These are phyloP conservation scores for Barbarea vulgaris DNA, from an alignment of 345 rosid species.

Conservation along the genomic window DNA sequence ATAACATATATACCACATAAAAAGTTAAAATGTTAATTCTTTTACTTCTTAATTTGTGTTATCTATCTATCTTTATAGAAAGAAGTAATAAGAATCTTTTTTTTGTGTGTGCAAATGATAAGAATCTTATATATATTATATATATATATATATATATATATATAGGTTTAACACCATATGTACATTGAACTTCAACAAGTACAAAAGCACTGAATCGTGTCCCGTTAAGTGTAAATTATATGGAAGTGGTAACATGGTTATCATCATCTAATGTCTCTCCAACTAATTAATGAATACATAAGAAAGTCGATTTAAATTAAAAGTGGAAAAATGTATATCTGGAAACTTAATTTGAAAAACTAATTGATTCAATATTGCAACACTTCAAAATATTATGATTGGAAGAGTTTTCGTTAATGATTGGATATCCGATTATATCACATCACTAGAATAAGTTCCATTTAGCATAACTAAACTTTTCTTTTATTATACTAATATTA, in stretches of 20 bases:
- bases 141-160: slow-evolving; percentile 28
- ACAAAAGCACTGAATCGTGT: slow-evolving; percentile 36
- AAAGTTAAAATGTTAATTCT: background rate
- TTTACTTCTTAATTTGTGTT: background rate
- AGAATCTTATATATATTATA: too few relatives aligned
- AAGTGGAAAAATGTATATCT: background rate
- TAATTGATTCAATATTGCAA: slow-evolving; percentile 5
- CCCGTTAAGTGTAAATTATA: slow-evolving; percentile 30
- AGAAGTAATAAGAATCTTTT: slow-evolving; percentile 18
- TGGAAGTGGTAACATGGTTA: slow-evolving; percentile 40
- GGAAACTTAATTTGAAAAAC: background rate
- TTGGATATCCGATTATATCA: slow-evolving; percentile 34
- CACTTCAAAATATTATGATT: background rate
- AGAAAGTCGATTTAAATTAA: background rate
- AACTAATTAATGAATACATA: background rate
- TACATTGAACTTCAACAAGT: slow-evolving; percentile 39
- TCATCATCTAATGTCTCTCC: slow-evolving; percentile 36
- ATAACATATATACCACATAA: background rate
- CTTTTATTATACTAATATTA: background rate
- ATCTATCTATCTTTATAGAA: slow-evolving; percentile 25
- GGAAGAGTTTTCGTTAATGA: slow-evolving; percentile 11
- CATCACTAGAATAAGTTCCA: slow-evolving; percentile 34
- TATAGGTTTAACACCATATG: slow-evolving; percentile 13
- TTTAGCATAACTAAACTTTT: slow-evolving; percentile 28
- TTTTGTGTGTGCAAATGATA: too few relatives aligned